Conservation (phyloP, 768 basidiomycete genomes). For the Lactarius psammicola region DNA sequence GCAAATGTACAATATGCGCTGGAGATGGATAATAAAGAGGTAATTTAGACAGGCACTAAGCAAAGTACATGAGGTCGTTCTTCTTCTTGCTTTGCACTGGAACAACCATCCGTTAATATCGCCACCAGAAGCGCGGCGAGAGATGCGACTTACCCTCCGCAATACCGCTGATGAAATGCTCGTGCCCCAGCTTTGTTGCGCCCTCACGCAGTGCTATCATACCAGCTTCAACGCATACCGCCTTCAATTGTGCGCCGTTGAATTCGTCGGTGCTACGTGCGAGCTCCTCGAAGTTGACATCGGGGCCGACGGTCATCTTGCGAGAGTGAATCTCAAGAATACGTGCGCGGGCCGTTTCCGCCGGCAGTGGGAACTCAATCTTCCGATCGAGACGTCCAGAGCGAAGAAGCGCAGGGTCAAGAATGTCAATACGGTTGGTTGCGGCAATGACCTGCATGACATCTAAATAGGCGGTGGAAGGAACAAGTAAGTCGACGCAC, state of each 20-base stretch:
- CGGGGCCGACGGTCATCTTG: conserved; percentile 85
- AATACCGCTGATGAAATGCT: conserved; percentile 94
- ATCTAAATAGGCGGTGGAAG: conserved; percentile 8
- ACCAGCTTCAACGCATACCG: conserved; percentile 98
- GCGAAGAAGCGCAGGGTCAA: conserved; percentile 96
- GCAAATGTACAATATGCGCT: conserved; percentile 19
- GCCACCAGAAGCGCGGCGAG: conserved; percentile 4
- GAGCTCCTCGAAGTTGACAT: conserved; percentile 96
- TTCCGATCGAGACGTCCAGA: conserved; percentile 97
- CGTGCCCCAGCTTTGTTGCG: conserved; percentile 82
- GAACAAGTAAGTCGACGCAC: conserved; percentile 40
- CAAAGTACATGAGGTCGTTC: conserved; percentile 95
- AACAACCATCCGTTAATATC: conserved; percentile 31
- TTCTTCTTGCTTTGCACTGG: conserved; percentile 99
- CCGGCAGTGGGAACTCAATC: conserved; percentile 97
- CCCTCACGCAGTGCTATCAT: conserved; percentile 98
- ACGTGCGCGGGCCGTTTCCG: conserved; percentile 92
- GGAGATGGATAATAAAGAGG: conserved; percentile 17
- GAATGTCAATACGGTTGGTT: conserved; percentile 97
- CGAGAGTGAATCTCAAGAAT: conserved; percentile 97
- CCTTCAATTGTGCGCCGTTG: conserved; percentile 95
- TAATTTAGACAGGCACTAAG: conserved; percentile 44
- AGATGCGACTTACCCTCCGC: conserved; percentile 61
- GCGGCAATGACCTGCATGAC: conserved; percentile 91
- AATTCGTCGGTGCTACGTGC: conserved; percentile 98